Base-by-base conservation (phyloP, 2,329 filamentous ascomycete species). In the Aspergillus quadricinctus region DNA sequence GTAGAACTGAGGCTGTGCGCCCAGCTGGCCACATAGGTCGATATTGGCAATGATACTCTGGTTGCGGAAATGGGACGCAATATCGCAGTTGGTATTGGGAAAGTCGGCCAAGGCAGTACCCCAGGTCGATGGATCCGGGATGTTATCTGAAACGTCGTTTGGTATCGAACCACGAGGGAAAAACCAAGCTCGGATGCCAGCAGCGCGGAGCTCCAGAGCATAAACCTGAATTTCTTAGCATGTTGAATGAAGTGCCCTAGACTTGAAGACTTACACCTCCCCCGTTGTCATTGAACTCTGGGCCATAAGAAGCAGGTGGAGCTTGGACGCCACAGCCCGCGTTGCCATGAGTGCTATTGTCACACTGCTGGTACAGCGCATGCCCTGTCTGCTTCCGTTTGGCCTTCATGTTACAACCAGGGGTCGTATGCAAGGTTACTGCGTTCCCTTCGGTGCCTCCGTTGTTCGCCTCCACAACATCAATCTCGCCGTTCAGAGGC, bases 11-110 rank as follows among this genome's bases (percentile, higher is more conserved):
- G 57, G 50, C 41, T 66, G 59, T 1, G 67, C 79, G 3, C 80
- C 81, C 61, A 83, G 76, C 43, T 80, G 69, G 0, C 86, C 86
- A 61, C 86, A 88, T 7, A 88, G 71, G 67, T 86, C 82, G 59
- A 88, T 87, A 64, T 88, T 87, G 45, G 80, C 80, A 60, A 88
- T 79, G 62, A 88, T 88, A 61, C 83, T 85, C 68, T 86, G 81
- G 64, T 88, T 88, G 53, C 71, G 76, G 69, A 88, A 88, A 64
- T 87, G 83, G 3, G 72, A 75, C 5, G 71, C 69, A 50, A 88
- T 83, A 57, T 85, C 74, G 71, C 86, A 88, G 48, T 81, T 69
- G 0, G 85, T 88, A 62, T 75, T 78, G 14, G 86, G 86, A 67
- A 88, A 88, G 57, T 89, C 86, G 1, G 86, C 85, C 6, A 82